Percentiles rank a stretch among this genome's conserved stretches.
Evolutionary conservation across 2,329 filamentous ascomycete species (phyloP).

Genomic region (Exophiala lecanii-corni): DNA sequence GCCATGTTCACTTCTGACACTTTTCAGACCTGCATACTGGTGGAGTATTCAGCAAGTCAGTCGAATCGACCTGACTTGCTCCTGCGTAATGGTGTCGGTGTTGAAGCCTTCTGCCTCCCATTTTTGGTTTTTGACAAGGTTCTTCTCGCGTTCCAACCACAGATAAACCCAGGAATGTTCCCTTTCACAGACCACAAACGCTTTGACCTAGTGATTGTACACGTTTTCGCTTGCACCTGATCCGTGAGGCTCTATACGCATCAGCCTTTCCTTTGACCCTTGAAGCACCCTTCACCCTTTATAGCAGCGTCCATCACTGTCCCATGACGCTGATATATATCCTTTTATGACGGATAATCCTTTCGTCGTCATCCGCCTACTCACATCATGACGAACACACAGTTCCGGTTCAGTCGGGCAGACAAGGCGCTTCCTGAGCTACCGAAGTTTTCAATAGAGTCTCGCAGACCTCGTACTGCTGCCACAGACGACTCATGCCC

Average conservation of each 20-base stretch:
- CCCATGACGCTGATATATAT: background rate
- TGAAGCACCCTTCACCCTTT: too few species aligned
- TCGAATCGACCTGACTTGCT: too few species aligned
- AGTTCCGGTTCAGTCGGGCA: background rate
- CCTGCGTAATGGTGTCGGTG: background rate
- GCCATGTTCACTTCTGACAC: background rate
- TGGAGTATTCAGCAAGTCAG: too few species aligned
- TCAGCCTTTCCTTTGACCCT: too few species aligned
- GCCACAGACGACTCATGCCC: conserved; percentile 6
- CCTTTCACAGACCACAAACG: background rate
- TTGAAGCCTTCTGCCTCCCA: background rate
- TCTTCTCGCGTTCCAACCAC: background rate
- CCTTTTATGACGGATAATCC: too few species aligned
- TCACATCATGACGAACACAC: background rate
- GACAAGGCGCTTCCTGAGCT: conserved; percentile 12
- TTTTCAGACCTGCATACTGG: background rate
- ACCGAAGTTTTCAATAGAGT: conserved; percentile 9
- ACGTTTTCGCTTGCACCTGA: too few species aligned
- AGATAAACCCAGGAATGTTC: background rate
- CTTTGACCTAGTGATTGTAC: background rate
- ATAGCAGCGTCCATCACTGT: background rate
- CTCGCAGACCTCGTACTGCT: background rate
- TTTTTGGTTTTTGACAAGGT: background rate
- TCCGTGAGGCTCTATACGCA: too few species aligned
- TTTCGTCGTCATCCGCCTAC: background rate